Evolutionary conservation across 2,329 filamentous ascomycete species (phyloP).

Genomic region (Stylonectria norvegica): DNA sequence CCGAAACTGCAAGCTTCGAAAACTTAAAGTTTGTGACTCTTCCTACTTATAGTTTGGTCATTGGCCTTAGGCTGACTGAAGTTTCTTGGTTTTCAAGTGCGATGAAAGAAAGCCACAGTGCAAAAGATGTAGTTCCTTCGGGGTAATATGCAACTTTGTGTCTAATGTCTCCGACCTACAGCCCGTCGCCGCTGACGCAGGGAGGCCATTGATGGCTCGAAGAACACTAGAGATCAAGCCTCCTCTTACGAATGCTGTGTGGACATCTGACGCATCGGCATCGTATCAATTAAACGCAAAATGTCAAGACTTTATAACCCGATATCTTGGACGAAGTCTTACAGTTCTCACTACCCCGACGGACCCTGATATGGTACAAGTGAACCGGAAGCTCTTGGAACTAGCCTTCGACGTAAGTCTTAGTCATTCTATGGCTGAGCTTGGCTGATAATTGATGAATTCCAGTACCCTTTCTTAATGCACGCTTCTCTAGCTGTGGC

Average conservation of each 20-base stretch:
- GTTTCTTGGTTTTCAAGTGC: conserved; percentile 32
- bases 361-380: conserved; percentile 35
- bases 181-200: conserved; percentile 25
- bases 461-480: conserved; percentile 43
- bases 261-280: conserved; percentile 31
- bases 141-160: conserved; percentile 43
- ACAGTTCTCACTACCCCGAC: conserved; percentile 36
- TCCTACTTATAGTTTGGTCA: neutral
- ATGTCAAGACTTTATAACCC: conserved; percentile 41
- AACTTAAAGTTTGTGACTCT: conserved; percentile 40
- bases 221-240: conserved; percentile 19
- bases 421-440: neutral
- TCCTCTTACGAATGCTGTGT: conserved; percentile 31
- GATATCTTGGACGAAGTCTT: conserved; percentile 38
- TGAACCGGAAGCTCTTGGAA: conserved; percentile 37
- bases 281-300: conserved; percentile 36
- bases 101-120: conserved; percentile 45
- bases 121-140: conserved; percentile 40
- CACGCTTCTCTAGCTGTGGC: conserved; percentile 44
- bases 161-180: conserved; percentile 37
- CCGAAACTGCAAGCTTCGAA: conserved; percentile 49
- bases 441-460: neutral
- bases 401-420: conserved; percentile 38
- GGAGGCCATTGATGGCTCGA: conserved; percentile 14
- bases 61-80: neutral